Conservation (phyloP, 495 filamentous ascomycete genomes). For the Rhypophila decipiens region DNA sequence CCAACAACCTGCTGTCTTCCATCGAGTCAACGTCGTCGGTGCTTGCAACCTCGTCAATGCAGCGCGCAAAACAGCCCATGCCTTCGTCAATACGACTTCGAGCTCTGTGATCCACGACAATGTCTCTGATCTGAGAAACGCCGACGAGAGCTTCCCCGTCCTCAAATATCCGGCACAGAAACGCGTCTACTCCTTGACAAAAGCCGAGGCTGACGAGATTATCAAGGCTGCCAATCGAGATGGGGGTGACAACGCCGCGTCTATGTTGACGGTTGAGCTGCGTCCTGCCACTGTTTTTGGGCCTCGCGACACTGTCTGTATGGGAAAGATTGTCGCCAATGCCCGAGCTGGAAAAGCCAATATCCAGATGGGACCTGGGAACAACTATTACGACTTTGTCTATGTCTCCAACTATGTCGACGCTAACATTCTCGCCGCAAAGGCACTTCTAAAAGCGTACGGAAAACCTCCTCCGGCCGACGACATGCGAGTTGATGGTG, state of each 20-base stretch:
- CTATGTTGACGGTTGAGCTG: constrained; percentile 18
- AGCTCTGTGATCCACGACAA: constrained; percentile 28
- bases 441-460: constrained; percentile 46
- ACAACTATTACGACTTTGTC: constrained; percentile 57
- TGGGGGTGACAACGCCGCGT: not conserved
- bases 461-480: constrained; percentile 10
- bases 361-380: constrained; percentile 40
- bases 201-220: constrained; percentile 23
- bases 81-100: constrained; percentile 38
- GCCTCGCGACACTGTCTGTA: constrained; percentile 14
- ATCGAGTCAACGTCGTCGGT: constrained; percentile 38
- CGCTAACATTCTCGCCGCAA: constrained; percentile 56
- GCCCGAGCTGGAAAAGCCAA: constrained; percentile 10
- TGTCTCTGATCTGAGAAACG: constrained; percentile 16
- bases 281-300: constrained; percentile 21
- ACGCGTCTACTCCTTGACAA: constrained; percentile 22
- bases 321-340: constrained; percentile 15
- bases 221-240: constrained; percentile 25
- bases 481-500: constrained; percentile 48
- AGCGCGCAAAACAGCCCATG: constrained; percentile 24
- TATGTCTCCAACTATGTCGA: constrained; percentile 57
- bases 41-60: constrained; percentile 36
- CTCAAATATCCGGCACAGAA: constrained; percentile 16
- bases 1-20: constrained; percentile 5
- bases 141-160: constrained; percentile 23